Evolutionary conservation across 805 yeast species (phyloP).

Genomic region (Spathaspora arborariae): DNA sequence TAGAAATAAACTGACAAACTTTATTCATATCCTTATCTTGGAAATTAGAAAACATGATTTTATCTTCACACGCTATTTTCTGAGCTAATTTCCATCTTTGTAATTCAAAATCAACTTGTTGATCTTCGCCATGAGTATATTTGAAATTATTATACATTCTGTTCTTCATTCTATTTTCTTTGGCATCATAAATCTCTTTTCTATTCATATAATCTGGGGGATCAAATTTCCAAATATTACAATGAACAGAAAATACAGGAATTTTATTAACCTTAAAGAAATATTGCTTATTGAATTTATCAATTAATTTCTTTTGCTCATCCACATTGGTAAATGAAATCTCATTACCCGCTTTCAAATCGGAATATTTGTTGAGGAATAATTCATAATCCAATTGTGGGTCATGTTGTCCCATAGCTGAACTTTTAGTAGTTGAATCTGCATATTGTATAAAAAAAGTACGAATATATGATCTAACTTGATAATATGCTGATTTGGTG

Average conservation of each 20-base stretch:
- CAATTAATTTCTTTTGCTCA: conserved; percentile 19
- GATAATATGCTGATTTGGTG: conserved; percentile 11
- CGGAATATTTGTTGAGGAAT: conserved; percentile 7
- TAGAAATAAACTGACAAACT: conserved; percentile 14
- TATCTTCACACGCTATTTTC: conserved; percentile 10
- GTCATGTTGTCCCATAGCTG: conserved; percentile 31
- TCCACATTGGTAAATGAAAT: background rate
- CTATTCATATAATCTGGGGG: conserved; percentile 9
- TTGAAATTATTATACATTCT: conserved; percentile 9
- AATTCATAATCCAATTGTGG: conserved; percentile 20
- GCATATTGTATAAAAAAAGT: conserved; percentile 20
- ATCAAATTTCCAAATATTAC: conserved; percentile 17
- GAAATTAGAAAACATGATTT: conserved; percentile 8
- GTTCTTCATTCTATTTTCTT: conserved; percentile 7
- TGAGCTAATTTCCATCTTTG: conserved; percentile 10
- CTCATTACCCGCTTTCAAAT: background rate
- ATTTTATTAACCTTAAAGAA: conserved; percentile 5
- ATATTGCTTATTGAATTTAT: conserved; percentile 6
- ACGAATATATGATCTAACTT: conserved; percentile 13
- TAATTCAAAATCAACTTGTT: conserved; percentile 12
- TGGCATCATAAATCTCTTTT: conserved; percentile 3
- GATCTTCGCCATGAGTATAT: conserved; percentile 3
- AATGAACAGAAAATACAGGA: conserved; percentile 13
- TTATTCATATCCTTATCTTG: conserved; percentile 7
- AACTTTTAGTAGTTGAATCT: conserved; percentile 23